Conservation (phyloP, 2,329 filamentous ascomycete species). For the Phaeosphaeria sp. region DNA sequence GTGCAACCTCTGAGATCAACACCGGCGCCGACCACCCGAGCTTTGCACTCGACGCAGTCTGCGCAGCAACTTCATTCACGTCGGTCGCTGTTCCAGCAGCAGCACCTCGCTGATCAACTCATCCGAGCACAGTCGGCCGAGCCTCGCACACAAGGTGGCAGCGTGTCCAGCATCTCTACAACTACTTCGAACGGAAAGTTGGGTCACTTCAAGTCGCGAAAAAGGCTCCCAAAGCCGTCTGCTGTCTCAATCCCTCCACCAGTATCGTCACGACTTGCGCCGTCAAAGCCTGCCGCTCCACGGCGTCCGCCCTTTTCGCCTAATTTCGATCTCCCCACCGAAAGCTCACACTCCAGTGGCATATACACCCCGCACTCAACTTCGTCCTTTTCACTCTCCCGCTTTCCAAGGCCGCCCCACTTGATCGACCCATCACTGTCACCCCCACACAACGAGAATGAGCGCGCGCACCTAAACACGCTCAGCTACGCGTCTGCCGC, state of each 20-base stretch:
- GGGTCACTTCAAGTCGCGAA: conserved; percentile 43
- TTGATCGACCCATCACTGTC: conserved; percentile 26
- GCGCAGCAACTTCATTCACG: conserved; percentile 32
- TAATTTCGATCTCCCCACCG: conserved; percentile 27
- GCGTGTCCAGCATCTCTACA: conserved; percentile 22
- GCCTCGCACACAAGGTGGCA: conserved; percentile 24
- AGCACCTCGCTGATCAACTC: conserved; percentile 21
- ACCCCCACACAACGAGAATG: conserved; percentile 28
- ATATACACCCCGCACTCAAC: conserved; percentile 24
- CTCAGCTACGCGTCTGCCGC: conserved; percentile 33
- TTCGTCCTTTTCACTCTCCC: conserved; percentile 41
- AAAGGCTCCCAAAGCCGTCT: conserved; percentile 43
- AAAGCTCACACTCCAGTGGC: conserved; percentile 26
- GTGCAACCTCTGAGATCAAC: conserved; percentile 13
- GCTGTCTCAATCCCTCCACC: conserved; percentile 16
- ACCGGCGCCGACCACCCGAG: conserved; percentile 22
- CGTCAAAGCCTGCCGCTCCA: conserved; percentile 21
- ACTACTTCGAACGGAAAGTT: conserved; percentile 25
- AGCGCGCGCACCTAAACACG: conserved; percentile 24
- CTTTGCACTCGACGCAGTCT: conserved; percentile 39
- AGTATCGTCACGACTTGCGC: conserved; percentile 18
- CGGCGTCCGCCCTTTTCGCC: conserved; percentile 26
- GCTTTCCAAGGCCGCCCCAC: conserved; percentile 44
- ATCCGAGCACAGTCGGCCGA: conserved; percentile 39
- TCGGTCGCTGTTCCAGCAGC: conserved; percentile 24